Conservation (phyloP, 768 basidiomycete species). For the Cubamyces lactineus region DNA sequence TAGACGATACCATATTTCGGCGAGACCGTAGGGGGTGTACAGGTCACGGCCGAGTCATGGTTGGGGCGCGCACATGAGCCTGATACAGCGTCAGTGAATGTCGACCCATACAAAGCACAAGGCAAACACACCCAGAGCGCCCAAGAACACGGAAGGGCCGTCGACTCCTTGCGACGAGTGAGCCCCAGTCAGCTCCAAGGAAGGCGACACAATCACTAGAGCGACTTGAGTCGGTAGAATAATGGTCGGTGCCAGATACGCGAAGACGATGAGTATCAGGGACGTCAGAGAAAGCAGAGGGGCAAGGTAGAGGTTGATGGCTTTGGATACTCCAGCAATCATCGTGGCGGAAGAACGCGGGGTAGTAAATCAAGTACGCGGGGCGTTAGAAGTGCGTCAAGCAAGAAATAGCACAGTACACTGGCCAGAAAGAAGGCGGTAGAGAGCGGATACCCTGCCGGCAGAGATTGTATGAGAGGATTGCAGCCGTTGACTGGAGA, state of each 20-base stretch:
- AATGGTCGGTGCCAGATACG: conserved; percentile 67
- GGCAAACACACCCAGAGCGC: conserved; percentile 57
- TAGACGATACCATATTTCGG: conserved; percentile 61
- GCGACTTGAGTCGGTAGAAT: conserved; percentile 65
- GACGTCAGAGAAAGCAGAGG: conserved; percentile 69
- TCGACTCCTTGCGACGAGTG: conserved; percentile 43
- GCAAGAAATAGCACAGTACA: background rate
- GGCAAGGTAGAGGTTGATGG: conserved; percentile 66
- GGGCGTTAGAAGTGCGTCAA: background rate
- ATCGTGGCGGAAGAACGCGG: conserved; percentile 42
- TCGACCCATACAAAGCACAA: conserved; percentile 3
- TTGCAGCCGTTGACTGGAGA: conserved; percentile 5
- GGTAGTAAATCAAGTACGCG: background rate
- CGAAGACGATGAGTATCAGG: conserved; percentile 64
- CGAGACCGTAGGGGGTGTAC: conserved; percentile 56
- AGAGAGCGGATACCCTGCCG: conserved; percentile 24
- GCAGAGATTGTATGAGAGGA: conserved; percentile 20
- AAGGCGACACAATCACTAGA: conserved; percentile 66
- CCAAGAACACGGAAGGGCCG: conserved; percentile 71
- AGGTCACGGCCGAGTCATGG: conserved; percentile 54
- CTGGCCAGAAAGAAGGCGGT: background rate
- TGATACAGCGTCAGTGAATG: conserved; percentile 31
- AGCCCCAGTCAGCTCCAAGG: conserved; percentile 44
- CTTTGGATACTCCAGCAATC: conserved; percentile 74
- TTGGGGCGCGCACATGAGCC: conserved; percentile 68